phyloP scores from a whole-genome alignment of 805 yeast species.

The Grigorovia jiainica region DNA sequence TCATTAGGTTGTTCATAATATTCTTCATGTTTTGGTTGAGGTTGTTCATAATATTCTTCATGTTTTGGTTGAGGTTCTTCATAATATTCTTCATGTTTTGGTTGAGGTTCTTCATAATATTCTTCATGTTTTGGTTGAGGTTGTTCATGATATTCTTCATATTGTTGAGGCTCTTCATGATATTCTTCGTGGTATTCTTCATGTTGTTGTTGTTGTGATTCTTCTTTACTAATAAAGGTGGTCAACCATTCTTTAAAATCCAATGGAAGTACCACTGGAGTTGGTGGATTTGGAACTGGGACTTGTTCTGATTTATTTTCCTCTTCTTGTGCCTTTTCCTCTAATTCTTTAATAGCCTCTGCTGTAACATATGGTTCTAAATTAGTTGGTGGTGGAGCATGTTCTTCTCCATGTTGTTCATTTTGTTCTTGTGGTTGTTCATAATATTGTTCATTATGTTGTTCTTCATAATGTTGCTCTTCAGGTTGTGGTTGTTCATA shows the following conservation, averaged over 20 bases:
- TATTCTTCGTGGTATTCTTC: background rate
- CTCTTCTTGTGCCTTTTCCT: background rate
- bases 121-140: background rate
- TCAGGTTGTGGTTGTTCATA: background rate
- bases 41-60: background rate
- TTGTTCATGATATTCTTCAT: background rate
- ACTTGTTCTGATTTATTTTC: constrained; percentile 1
- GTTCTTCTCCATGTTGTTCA: background rate
- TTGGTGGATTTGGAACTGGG: constrained; percentile 1
- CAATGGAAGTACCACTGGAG: constrained; percentile 6
- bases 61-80: constrained; percentile 1
- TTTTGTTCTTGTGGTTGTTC: background rate
- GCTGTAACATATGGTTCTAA: background rate
- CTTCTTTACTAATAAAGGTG: constrained; percentile 10
- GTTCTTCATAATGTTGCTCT: background rate
- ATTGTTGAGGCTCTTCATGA: background rate
- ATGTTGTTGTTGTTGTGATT: background rate
- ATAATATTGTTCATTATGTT: background rate
- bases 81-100: background rate
- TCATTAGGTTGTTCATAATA: background rate
- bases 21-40: background rate
- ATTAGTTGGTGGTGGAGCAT: background rate
- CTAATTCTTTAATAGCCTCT: background rate
- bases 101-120: background rate
- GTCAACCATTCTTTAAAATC: constrained; percentile 14